These are phyloP conservation scores for Xanthoconium separans DNA, from an alignment of 1,284 basidiomycete genomes.

Conservation along the genomic window DNA sequence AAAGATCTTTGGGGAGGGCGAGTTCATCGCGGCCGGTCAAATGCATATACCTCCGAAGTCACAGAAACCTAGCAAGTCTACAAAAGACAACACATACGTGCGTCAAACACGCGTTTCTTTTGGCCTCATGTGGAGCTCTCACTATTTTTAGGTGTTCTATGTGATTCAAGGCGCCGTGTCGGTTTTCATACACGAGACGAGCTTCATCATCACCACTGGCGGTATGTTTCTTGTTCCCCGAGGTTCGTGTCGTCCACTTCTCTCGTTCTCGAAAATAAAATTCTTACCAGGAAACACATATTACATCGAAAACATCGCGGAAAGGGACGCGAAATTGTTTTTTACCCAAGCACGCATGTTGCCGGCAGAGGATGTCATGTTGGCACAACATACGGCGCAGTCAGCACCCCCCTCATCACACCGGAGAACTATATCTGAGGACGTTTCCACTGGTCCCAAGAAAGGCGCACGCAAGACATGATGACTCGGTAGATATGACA, in stretches of 20 bases:
- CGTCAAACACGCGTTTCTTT: conserved; percentile 32
- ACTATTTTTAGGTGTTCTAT: conserved; percentile 71
- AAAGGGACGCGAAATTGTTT: conserved; percentile 81
- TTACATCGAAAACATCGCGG: conserved; percentile 83
- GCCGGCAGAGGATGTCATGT: conserved; percentile 19
- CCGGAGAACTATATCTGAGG: conserved; percentile 30
- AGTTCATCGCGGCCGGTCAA: conserved; percentile 89
- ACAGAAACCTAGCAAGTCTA: conserved; percentile 83
- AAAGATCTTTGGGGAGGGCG: conserved; percentile 92
- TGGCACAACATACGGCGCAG: conserved; percentile 27
- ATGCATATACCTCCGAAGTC: conserved; percentile 77
- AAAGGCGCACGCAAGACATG: conserved; percentile 20
- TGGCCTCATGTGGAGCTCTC: neutral
- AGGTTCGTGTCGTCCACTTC: conserved; percentile 47
- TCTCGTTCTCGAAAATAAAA: neutral
- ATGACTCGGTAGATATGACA: neutral
- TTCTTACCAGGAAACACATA: conserved; percentile 77
- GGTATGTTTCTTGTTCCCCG: conserved; percentile 91
- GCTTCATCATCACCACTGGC: conserved; percentile 76
- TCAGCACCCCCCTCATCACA: conserved; percentile 35
- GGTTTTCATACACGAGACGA: conserved; percentile 79
- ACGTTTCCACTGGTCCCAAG: conserved; percentile 17
- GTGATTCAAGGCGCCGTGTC: conserved; percentile 87
- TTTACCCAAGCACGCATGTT: conserved; percentile 92
- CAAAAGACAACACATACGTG: conserved; percentile 96